phyloP scores from a whole-genome alignment of 176 grass and related monocot genomes.

The Tillandsia leiboldiana region DNA sequence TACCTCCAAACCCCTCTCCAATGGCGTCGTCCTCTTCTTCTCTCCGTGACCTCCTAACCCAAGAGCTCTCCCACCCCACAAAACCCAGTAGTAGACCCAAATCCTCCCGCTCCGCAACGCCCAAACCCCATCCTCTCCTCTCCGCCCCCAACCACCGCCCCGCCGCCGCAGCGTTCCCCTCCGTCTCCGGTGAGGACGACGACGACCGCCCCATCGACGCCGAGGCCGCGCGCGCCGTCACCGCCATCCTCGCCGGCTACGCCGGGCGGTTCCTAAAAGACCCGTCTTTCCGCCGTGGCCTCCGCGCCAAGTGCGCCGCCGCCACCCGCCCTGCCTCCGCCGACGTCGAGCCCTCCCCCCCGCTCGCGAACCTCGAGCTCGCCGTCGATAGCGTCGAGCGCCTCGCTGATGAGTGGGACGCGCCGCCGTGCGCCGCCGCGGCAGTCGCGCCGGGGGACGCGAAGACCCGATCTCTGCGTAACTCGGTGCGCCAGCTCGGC shows the following conservation, averaged over 20 bases:
- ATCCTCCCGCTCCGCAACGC: neutral
- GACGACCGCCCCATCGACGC: neutral
- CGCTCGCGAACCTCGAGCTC: conserved; percentile 85
- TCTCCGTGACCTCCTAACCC: conserved; percentile 58
- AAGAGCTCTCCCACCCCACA: conserved; percentile 27
- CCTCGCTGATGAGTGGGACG: conserved; percentile 40
- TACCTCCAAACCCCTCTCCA: conserved; percentile 3
- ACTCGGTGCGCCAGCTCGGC: conserved; percentile 83
- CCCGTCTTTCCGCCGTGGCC: conserved; percentile 36
- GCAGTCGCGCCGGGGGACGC: conserved; percentile 25
- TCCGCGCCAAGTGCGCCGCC: conserved; percentile 60
- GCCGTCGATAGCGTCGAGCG: conserved; percentile 80
- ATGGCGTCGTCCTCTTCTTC: conserved; percentile 39
- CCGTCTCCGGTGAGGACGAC: conserved; percentile 8
- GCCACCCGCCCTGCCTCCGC: conserved; percentile 28
- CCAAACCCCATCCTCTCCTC: neutral
- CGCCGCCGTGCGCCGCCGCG: neutral
- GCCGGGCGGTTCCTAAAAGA: conserved; percentile 67
- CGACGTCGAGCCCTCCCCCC: conserved; percentile 24
- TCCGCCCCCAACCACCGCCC: neutral
- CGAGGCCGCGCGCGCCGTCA: conserved; percentile 33
- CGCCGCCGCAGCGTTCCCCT: conserved; percentile 21
- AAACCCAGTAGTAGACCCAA: neutral
- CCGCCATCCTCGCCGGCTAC: conserved; percentile 69
- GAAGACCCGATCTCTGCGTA: conserved; percentile 85